Evolutionary conservation across 495 filamentous ascomycete genomes (phyloP).

Genomic region (Cercophora newfieldiana): DNA sequence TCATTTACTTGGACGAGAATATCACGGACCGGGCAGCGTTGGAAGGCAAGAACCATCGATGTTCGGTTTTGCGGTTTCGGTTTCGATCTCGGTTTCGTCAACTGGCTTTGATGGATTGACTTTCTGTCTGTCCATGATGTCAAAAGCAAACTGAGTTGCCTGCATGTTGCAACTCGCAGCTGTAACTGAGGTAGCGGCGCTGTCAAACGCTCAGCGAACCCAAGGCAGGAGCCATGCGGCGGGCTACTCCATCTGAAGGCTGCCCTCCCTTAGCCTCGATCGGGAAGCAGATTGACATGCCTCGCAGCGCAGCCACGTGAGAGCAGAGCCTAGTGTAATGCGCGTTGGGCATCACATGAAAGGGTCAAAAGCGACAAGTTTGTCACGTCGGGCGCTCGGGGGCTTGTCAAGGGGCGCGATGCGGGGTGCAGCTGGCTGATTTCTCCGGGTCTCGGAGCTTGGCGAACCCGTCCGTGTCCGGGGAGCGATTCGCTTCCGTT

Average conservation of each 20-base stretch:
- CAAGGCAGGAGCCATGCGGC: too few species aligned
- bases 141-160: not conserved
- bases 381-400: not conserved
- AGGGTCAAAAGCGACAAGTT: too few species aligned
- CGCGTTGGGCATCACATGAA: too few species aligned
- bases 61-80: not conserved
- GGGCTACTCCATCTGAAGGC: not conserved
- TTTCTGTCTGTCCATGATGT: not conserved
- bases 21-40: not conserved
- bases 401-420: not conserved
- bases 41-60: not conserved
- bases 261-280: not conserved
- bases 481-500: not conserved
- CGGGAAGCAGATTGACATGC: not conserved
- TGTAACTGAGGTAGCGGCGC: too few species aligned
- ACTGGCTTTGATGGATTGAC: not conserved
- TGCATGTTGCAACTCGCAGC: not conserved
- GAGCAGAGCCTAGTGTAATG: too few species aligned
- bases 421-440: not conserved
- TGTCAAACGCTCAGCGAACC: too few species aligned
- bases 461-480: not conserved
- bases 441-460: not conserved
- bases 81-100: not conserved
- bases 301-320: too few species aligned
- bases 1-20: not conserved